phyloP scores from a whole-genome alignment of 2,329 filamentous ascomycete species.

The Aspergillus ochraceus region DNA sequence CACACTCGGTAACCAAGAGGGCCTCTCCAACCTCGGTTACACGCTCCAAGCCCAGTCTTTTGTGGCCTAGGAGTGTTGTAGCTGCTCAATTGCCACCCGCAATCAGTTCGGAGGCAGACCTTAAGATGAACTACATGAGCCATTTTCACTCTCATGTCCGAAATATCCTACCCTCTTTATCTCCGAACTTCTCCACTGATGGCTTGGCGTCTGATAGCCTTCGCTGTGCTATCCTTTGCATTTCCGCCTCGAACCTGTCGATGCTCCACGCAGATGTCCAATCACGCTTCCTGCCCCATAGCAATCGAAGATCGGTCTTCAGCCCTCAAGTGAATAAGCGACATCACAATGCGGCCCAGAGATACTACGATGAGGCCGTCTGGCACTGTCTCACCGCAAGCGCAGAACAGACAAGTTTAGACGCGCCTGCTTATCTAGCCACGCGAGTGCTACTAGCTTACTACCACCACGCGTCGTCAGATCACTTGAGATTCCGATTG shows the following conservation, averaged over 20 bases:
- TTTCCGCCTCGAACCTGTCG: constrained; percentile 16
- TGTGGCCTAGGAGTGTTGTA: too few relatives aligned
- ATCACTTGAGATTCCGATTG: constrained; percentile 11
- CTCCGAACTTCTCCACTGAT: background rate
- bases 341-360: constrained; percentile 5
- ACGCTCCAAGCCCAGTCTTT: too few relatives aligned
- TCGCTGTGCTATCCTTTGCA: constrained; percentile 9
- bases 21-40: too few relatives aligned
- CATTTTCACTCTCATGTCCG: constrained; percentile 12
- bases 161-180: constrained; percentile 6
- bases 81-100: too few relatives aligned
- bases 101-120: too few relatives aligned
- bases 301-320: constrained; percentile 1
- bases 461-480: constrained; percentile 17
- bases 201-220: background rate
- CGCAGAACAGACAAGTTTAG: background rate
- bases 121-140: background rate
- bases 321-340: constrained; percentile 6
- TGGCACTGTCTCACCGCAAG: background rate
- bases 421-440: constrained; percentile 3
- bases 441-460: constrained; percentile 12
- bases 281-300: background rate
- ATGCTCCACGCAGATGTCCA: constrained; percentile 16
- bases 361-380: constrained; percentile 7
- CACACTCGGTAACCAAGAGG: too few relatives aligned